These are phyloP conservation scores for Cryptococcus sp. DNA, from an alignment of 1,284 basidiomycete species.

Conservation along the genomic window DNA sequence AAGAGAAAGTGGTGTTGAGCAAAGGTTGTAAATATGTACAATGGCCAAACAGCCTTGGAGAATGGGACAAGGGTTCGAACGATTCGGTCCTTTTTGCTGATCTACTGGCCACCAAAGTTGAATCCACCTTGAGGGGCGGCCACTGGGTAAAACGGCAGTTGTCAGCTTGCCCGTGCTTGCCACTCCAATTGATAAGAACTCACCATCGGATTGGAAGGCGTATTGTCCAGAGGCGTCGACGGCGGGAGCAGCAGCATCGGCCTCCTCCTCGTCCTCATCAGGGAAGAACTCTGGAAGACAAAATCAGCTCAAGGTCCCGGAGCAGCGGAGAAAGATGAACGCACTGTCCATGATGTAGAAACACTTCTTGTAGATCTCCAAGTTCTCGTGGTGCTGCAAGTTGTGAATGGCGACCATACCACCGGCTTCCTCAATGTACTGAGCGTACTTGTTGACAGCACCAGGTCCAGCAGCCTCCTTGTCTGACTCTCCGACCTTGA, in stretches of 20 bases:
- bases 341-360: conserved; percentile 96
- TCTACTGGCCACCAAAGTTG: conserved; percentile 65
- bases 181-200: conserved; percentile 46
- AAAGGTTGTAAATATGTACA: background rate
- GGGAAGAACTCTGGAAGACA: conserved; percentile 47
- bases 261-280: conserved; percentile 58
- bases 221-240: conserved; percentile 89
- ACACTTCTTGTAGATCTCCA: conserved; percentile 99
- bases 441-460: conserved; percentile 87
- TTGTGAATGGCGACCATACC: conserved; percentile 99
- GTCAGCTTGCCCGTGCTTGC: background rate
- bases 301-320: background rate
- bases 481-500: conserved; percentile 98
- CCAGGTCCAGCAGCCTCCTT: conserved; percentile 81
- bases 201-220: conserved; percentile 68
- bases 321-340: conserved; percentile 11
- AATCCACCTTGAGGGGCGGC: conserved; percentile 91
- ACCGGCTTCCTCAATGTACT: conserved; percentile 95
- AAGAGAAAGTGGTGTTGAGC: background rate
- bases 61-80: background rate
- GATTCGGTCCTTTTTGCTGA: background rate
- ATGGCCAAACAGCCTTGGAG: background rate
- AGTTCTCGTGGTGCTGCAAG: conserved; percentile 97
- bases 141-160: conserved; percentile 56
- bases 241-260: conserved; percentile 68